phyloP scores from a whole-genome alignment of 768 basidiomycete species.

The Atractiella rhizophila region DNA sequence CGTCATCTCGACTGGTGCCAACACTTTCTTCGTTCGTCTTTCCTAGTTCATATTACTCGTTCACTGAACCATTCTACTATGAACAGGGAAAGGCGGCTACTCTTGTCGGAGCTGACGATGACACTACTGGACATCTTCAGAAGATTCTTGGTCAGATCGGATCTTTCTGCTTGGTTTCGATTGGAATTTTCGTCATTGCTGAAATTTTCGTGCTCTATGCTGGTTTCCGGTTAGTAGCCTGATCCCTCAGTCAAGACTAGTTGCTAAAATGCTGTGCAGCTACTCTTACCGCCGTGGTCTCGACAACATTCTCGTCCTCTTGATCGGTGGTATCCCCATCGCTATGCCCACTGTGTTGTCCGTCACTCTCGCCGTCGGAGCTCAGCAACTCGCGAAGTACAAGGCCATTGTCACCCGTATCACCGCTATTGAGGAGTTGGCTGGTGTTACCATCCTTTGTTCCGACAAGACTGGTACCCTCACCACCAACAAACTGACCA shows the following conservation, averaged over 20 bases:
- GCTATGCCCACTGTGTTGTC: constrained; percentile 98
- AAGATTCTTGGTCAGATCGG: constrained; percentile 96
- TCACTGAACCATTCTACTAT: no score
- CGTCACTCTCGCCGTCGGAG: constrained; percentile 94
- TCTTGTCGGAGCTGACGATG: constrained; percentile 89
- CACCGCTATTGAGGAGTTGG: constrained; percentile 93
- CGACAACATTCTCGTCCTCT: constrained; percentile 87
- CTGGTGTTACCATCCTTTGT: constrained; percentile 93
- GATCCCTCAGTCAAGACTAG: no score
- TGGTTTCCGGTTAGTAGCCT: constrained; percentile 59
- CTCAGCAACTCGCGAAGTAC: constrained; percentile 94
- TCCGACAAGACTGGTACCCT: constrained; percentile 51
- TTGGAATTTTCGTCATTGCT: constrained; percentile 75
- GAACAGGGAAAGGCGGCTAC: no score
- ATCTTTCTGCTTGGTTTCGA: constrained; percentile 85
- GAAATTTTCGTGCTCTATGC: constrained; percentile 88
- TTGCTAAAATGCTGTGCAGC: no score
- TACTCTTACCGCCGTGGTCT: constrained; percentile 82
- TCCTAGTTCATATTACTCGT: no score
- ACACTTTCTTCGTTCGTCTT: constrained; percentile 96
- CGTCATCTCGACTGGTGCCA: constrained; percentile 90
- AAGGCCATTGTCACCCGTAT: constrained; percentile 99
- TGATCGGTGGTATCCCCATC: constrained; percentile 99
- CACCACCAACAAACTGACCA: constrained; percentile 98
- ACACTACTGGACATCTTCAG: constrained; percentile 92